phyloP scores from a whole-genome alignment of 768 basidiomycete species.

The Leucocoprinus birnbaumii region DNA sequence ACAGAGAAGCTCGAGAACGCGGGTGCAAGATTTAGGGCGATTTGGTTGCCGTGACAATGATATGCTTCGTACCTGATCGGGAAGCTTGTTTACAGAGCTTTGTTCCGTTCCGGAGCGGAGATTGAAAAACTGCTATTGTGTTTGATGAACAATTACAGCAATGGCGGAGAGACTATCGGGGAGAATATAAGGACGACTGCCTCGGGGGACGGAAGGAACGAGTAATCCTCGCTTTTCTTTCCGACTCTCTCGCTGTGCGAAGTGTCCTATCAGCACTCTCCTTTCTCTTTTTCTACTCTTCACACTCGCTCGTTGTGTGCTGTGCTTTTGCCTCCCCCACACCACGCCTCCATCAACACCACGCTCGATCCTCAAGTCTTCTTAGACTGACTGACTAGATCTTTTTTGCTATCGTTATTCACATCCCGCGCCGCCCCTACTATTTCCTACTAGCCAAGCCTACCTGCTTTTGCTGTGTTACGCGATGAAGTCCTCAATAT shows the following conservation, averaged over 20 bases:
- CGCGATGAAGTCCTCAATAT: conserved; percentile 24
- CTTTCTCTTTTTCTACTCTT: neutral
- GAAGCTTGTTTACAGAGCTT: neutral
- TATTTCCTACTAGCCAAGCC: neutral
- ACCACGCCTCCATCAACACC: conserved; percentile 34
- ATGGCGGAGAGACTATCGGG: neutral
- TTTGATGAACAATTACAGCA: neutral
- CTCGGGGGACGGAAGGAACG: neutral
- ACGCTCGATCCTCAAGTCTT: conserved; percentile 26
- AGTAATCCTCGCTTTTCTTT: neutral
- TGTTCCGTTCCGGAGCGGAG: neutral
- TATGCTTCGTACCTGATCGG: neutral
- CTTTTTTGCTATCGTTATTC: conserved; percentile 35
- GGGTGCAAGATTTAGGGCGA: no score
- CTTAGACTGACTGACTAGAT: neutral
- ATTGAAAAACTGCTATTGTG: conserved; percentile 2
- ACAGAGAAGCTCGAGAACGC: no score
- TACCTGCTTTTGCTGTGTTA: conserved; percentile 42
- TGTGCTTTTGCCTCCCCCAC: no score
- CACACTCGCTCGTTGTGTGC: conserved; percentile 7
- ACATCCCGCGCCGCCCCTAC: conserved; percentile 28
- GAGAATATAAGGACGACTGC: neutral
- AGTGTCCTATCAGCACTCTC: neutral
- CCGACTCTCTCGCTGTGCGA: neutral
- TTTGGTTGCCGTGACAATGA: neutral